Evolutionary conservation across 495 filamentous ascomycete genomes (phyloP).

Genomic region (Venustampulla echinocandica): DNA sequence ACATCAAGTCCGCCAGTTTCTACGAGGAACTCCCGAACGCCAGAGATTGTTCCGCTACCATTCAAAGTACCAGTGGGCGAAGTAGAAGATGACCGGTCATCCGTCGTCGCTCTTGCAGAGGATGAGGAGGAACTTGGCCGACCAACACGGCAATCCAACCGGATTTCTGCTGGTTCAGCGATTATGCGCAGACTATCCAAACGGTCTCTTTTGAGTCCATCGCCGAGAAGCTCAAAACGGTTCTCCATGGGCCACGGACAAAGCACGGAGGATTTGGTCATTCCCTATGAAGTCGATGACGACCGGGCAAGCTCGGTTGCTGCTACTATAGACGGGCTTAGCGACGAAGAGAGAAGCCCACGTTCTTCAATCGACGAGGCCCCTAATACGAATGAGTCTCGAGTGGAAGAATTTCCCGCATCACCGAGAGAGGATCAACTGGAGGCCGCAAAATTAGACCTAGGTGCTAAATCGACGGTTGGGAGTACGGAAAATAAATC

Average conservation of each 20-base stretch:
- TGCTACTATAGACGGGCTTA: slow-evolving; percentile 45
- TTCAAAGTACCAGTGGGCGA: slow-evolving; percentile 44
- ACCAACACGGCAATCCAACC: slow-evolving; percentile 25
- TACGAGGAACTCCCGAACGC: slow-evolving; percentile 9
- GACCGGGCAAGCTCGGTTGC: slow-evolving; percentile 40
- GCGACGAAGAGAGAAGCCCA: slow-evolving; percentile 27
- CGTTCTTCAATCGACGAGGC: slow-evolving; percentile 11
- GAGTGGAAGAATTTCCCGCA: neutral
- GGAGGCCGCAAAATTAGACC: neutral
- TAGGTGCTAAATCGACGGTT: too few species aligned
- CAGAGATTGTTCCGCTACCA: slow-evolving; percentile 49
- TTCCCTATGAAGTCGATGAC: slow-evolving; percentile 27
- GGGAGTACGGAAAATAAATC: too few species aligned
- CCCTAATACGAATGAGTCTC: slow-evolving; percentile 3
- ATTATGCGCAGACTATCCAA: slow-evolving; percentile 40
- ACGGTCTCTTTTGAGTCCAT: slow-evolving; percentile 17
- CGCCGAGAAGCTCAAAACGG: slow-evolving; percentile 16
- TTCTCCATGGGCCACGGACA: slow-evolving; percentile 5
- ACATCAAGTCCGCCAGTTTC: slow-evolving; percentile 11
- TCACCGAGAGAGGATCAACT: too few species aligned
- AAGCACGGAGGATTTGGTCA: slow-evolving; percentile 37
- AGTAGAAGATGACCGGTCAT: slow-evolving; percentile 46
- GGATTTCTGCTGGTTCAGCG: slow-evolving; percentile 38
- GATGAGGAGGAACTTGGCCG: slow-evolving; percentile 30
- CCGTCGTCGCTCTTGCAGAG: slow-evolving; percentile 54